Base-by-base conservation (phyloP, 371 early-diverging fungal genomes). In the Mucor piriformis region DNA sequence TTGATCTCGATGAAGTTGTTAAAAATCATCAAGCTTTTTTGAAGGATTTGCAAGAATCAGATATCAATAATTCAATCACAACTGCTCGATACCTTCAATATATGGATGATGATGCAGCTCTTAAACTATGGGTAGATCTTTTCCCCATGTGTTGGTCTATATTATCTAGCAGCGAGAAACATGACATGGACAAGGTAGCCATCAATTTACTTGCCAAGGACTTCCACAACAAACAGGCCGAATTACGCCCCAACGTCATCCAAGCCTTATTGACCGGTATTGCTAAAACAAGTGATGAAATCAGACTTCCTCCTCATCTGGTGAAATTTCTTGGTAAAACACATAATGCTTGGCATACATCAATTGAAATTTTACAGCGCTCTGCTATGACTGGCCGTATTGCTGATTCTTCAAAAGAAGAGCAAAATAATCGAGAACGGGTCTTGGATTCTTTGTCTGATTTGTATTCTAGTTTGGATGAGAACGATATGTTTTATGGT, bases 401-500 rank as follows among this genome's bases (percentile, higher is more conserved):
- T 15, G 66, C 64, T 52, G 83, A 86, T 50, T 59, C 77, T 3
- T 73, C 81, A 33, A 92, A 91, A 60, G 93, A 94, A 12, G 97
- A 97, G 35, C 29, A 59, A 10, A 87, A 89, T 50, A 82, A 90
- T 44, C 86, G 90, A 10, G 94, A 94, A 35, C 88, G 90, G 21
- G 91, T 92, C 3, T 70, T 95, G 66, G 98, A 99, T 67, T 92
- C 95, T 2, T 73, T 97, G 12, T 83, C 89, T 2, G 95, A 95
- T 44, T 69, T 99, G 11, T 96, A 95, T 66, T 55, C 74, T 4
- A 72, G 75, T 8, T 72, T 98, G 18, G 76, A 84, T 6, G 98
- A 98, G 61, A 82, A 89, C 16, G 98, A 98, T 69, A 92, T 93
- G 84, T 94, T 90, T 67, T 91, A 87, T 66, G 99, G 99, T 1